Conservation (phyloP, 106 monocot species). For the Hemerocallis citrina region DNA sequence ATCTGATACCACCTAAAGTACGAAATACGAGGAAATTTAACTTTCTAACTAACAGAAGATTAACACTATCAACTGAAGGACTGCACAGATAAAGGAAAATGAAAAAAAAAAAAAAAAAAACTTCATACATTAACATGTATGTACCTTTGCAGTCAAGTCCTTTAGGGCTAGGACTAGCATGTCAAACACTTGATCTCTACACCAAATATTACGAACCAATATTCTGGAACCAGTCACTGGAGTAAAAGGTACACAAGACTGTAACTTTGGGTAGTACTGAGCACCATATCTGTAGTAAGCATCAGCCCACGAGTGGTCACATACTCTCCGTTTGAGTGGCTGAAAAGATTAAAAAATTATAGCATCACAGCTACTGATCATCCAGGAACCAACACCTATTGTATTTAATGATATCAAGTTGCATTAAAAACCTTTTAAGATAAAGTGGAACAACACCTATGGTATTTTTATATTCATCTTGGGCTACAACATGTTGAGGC, state of each 20-base stretch:
- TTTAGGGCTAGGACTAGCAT: constrained; percentile 61
- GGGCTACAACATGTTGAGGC: constrained; percentile 88
- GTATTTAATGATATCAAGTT: constrained; percentile 5
- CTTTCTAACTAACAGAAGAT: no score
- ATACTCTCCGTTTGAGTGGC: constrained; percentile 96
- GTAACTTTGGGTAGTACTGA: constrained; percentile 89
- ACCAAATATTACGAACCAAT: constrained; percentile 69
- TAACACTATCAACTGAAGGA: no score
- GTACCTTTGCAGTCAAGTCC: constrained; percentile 80
- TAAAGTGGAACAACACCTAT: constrained; percentile 99
- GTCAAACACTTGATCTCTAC: constrained; percentile 72
- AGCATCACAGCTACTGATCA: constrained; percentile 7
- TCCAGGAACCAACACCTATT: no score
- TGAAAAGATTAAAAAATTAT: constrained; percentile 23
- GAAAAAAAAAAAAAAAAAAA: no score
- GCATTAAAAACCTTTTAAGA: constrained; percentile 86
- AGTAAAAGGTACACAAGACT: constrained; percentile 94
- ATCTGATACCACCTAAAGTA: no score
- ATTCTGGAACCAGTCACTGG: constrained; percentile 95
- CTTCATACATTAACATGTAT: no score
- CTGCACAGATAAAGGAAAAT: no score
- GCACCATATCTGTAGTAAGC: constrained; percentile 88
- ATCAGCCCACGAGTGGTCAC: constrained; percentile 99
- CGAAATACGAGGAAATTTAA: no score
- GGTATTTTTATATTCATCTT: constrained; percentile 69